Percentiles rank a stretch among this genome's conserved stretches.
Conservation (phyloP, 495 filamentous ascomycete species). For the Pseudotulostoma volvatum region DNA sequence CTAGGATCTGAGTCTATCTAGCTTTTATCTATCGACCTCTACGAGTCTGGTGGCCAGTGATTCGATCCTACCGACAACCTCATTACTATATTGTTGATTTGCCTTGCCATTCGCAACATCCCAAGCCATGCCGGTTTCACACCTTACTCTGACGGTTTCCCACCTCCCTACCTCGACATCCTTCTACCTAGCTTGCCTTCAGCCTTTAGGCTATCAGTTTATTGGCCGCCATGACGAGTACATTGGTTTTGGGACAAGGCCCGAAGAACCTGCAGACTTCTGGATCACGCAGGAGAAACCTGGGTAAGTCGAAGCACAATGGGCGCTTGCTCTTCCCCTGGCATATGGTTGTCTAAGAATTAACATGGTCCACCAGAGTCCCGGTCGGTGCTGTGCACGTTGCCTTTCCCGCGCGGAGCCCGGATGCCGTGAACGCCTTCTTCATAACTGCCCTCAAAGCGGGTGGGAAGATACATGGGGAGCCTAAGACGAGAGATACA, state of each 20-base stretch:
- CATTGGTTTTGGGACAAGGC: slow-evolving; percentile 40
- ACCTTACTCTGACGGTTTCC: slow-evolving; percentile 48
- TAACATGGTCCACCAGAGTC: slow-evolving; percentile 20
- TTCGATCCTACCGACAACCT: slow-evolving; percentile 5
- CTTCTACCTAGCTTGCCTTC: slow-evolving; percentile 61
- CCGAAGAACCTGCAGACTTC: slow-evolving; percentile 37
- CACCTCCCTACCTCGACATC: slow-evolving; percentile 64
- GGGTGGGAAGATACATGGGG: slow-evolving; percentile 38
- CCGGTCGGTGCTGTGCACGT: slow-evolving; percentile 38
- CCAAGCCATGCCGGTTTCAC: slow-evolving; percentile 37
- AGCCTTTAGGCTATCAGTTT: slow-evolving; percentile 60
- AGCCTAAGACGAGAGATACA: slow-evolving; percentile 36
- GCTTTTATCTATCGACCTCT: too few relatives aligned
- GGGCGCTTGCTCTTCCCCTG: not conserved
- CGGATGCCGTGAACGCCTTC: slow-evolving; percentile 40
- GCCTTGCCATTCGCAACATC: slow-evolving; percentile 1
- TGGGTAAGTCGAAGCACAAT: slow-evolving; percentile 23
- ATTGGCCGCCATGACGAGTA: slow-evolving; percentile 36
- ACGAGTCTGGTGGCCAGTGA: slow-evolving; percentile 1
- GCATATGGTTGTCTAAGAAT: not conserved
- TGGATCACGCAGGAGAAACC: slow-evolving; percentile 40
- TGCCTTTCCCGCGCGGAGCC: slow-evolving; percentile 39
- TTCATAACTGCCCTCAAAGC: slow-evolving; percentile 41
- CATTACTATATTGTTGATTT: slow-evolving; percentile 8
- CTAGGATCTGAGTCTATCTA: too few relatives aligned